A percentile compares a stretch with the other conserved stretches of the same genome.
phyloP scores from a whole-genome alignment of 2,329 filamentous ascomycete genomes.

The Gnomoniopsis smithogilvyi region DNA sequence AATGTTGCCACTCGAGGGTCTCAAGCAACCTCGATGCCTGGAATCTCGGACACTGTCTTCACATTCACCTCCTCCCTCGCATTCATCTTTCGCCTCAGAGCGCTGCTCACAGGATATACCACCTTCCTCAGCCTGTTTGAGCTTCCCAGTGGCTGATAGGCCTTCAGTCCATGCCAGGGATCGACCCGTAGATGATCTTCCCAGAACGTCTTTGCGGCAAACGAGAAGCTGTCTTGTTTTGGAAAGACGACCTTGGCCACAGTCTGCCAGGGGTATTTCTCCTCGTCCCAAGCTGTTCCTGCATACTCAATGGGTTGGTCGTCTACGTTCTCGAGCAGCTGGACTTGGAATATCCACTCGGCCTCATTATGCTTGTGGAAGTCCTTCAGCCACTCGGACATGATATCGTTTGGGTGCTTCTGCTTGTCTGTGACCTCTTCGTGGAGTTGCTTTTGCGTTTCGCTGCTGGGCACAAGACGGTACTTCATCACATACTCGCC shows the following conservation, averaged over 20 bases:
- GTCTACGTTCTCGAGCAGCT: conserved; percentile 42
- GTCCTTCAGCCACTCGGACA: conserved; percentile 33
- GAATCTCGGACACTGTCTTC: not conserved
- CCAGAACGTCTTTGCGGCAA: conserved; percentile 38
- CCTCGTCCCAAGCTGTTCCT: conserved; percentile 40
- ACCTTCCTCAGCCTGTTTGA: conserved; percentile 31
- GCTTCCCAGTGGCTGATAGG: conserved; percentile 35
- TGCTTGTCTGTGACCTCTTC: conserved; percentile 24
- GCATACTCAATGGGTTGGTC: conserved; percentile 43
- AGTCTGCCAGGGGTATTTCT: conserved; percentile 45
- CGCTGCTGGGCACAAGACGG: conserved; percentile 37
- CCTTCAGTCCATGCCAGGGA: conserved; percentile 38
- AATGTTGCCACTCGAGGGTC: too few species aligned
- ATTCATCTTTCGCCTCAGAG: not conserved
- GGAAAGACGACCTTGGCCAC: conserved; percentile 29
- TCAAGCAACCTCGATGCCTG: not conserved
- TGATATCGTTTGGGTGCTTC: not conserved
- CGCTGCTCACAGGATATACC: not conserved
- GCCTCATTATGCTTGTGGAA: conserved; percentile 37
- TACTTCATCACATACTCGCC: conserved; percentile 37
- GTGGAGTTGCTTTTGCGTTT: conserved; percentile 36
- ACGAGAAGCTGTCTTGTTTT: conserved; percentile 39
- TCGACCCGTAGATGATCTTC: conserved; percentile 40
- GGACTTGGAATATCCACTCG: conserved; percentile 42
- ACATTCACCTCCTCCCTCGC: not conserved